These are phyloP conservation scores for Fusarium coicis DNA, from an alignment of 2,329 filamentous ascomycete genomes.

Conservation along the genomic window DNA sequence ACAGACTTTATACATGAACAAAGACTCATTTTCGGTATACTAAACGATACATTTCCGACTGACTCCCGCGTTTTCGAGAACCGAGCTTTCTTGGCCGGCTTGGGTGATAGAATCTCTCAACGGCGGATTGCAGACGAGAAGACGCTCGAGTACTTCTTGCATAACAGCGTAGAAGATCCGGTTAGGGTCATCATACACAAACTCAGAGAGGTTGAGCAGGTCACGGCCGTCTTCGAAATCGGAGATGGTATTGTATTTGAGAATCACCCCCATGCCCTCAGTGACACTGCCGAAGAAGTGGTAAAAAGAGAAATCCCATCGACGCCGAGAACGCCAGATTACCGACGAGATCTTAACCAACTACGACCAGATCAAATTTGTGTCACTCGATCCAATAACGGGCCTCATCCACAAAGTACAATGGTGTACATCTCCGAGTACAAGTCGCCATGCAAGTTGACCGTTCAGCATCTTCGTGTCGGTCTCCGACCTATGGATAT, in stretches of 20 bases:
- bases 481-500: constrained; percentile 57
- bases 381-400: constrained; percentile 21
- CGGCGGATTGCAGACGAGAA: constrained; percentile 38
- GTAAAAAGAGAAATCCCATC: constrained; percentile 32
- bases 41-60: background rate
- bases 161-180: constrained; percentile 46
- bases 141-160: constrained; percentile 45
- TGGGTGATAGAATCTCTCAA: background rate
- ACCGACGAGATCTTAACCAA: constrained; percentile 16
- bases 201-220: constrained; percentile 37
- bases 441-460: constrained; percentile 60
- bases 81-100: background rate
- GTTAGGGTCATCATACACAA: constrained; percentile 46
- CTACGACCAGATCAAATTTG: constrained; percentile 49
- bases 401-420: background rate
- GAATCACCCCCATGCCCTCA: constrained; percentile 44
- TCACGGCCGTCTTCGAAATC: constrained; percentile 39
- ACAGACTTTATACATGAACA: background rate
- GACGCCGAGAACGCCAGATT: constrained; percentile 33
- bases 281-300: constrained; percentile 44
- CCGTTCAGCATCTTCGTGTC: constrained; percentile 52
- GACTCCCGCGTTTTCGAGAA: background rate
- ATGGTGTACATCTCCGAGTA: constrained; percentile 55
- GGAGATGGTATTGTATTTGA: constrained; percentile 48
- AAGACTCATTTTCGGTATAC: background rate